Evolutionary conservation across 352 stramenopile species (phyloP), one percentile per base, ranked within the genome.

Genomic region (Phytopythium oedochilum): DNA sequence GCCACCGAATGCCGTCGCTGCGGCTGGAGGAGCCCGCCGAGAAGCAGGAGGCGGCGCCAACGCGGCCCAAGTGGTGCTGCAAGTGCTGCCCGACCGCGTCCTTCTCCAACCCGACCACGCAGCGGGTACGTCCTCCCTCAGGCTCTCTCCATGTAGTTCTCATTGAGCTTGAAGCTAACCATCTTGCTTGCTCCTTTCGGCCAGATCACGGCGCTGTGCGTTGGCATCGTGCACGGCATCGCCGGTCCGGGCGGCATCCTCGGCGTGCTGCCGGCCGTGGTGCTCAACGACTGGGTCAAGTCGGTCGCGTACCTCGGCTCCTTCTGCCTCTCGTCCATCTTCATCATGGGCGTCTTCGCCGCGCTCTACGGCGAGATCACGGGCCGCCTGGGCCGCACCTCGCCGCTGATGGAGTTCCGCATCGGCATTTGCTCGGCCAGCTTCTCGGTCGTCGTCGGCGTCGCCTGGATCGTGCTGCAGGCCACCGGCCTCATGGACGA

Each of bases 311-410:
- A 97, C 65, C 63, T 97, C 2, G 74, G 62, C 4, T 89, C 80
- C 9, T 97, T 97, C 69, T 97, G 88, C 42, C 31, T 89, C n/a
- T 73, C 77, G 5, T 92, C 73, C n/a, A 96, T 91, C 29, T 64
- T 96, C 14, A 92, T 93, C 39, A 97, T 97, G 91, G 91, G 88
- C 39, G 69, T 80, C 5, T 97, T 97, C 73, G 86, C 91, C 10
- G 73, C 78, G 14, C 60, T 91, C 5, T 97, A 96, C 58, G 88
- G 91, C 31, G 81, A 87, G 47, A 42, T 76, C 49, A 92, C 81
- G 17, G 72, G 73, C 23, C 76, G 74, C 31, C 50, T 87, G 50
- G 68, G 73, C 26, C 69, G 76, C 40, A 72, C 78, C 39, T 89
- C 82, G 50, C 25, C 70, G 20, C 45, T 75, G 14, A 60, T 89